These are phyloP conservation scores for Saksenaea vasiformis DNA, from an alignment of 371 early-diverging fungal genomes.

Conservation along the genomic window DNA sequence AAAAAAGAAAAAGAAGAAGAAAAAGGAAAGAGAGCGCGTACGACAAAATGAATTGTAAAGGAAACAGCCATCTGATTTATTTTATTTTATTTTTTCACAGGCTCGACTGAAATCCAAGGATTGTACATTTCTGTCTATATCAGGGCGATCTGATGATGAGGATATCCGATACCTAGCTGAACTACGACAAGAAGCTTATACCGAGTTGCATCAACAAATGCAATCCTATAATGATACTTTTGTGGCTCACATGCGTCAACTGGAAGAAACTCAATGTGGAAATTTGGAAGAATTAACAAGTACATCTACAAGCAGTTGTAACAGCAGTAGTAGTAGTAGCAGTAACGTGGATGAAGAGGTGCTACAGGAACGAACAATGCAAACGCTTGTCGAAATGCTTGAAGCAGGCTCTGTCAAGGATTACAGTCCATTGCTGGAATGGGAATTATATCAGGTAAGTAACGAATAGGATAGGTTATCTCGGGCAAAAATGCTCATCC, in stretches of 20 bases:
- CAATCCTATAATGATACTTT: constrained; percentile 25
- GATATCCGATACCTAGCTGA: constrained; percentile 7
- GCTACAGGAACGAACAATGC: constrained; percentile 6
- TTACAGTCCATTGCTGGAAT: constrained; percentile 13
- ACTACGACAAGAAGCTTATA: constrained; percentile 21
- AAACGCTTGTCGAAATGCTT: constrained; percentile 16
- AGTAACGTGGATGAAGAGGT: constrained; percentile 8
- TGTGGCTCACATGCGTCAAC: constrained; percentile 20
- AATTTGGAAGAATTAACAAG: background rate
- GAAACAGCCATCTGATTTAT: background rate
- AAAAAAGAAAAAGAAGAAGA: background rate
- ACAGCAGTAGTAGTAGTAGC: constrained; percentile 2
- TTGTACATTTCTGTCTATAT: background rate
- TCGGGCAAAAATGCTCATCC: no score
- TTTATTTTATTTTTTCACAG: no score
- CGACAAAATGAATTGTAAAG: background rate
- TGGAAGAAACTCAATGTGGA: constrained; percentile 15
- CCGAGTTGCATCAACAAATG: constrained; percentile 20
- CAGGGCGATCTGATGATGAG: background rate
- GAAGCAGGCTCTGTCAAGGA: constrained; percentile 21
- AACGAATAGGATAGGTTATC: no score
- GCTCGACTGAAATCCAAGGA: background rate
- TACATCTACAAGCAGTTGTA: background rate
- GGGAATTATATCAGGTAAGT: constrained; percentile 5
- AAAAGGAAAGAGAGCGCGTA: background rate